Evolutionary conservation across 106 monocot genomes (phyloP).

Genomic region (Amphibolis antarctica): DNA sequence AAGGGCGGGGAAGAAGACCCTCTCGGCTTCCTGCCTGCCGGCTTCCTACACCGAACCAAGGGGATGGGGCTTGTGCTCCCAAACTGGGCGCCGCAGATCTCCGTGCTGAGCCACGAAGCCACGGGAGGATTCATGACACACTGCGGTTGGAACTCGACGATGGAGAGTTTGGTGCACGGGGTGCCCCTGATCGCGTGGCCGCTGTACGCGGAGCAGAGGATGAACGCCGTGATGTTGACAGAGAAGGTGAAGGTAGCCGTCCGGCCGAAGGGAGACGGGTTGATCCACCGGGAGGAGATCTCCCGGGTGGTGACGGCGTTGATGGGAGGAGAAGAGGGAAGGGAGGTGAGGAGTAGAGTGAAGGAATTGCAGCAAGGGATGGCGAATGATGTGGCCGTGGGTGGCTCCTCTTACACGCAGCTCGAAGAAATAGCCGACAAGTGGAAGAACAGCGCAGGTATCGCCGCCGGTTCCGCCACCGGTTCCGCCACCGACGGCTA

Average conservation of each 20-base stretch:
- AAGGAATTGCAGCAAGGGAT: conserved; percentile 12
- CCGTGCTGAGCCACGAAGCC: conserved; percentile 28
- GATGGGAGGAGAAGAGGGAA: conserved; percentile 27
- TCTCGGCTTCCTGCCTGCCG: conserved; percentile 5
- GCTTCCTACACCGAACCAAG: conserved; percentile 11
- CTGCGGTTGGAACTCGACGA: conserved; percentile 44
- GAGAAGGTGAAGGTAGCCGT: conserved; percentile 25
- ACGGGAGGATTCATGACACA: conserved; percentile 34
- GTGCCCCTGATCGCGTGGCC: conserved; percentile 59
- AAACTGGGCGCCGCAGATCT: conserved; percentile 44
- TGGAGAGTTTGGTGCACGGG: conserved; percentile 24
- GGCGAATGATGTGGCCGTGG: not conserved
- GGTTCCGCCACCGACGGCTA: no score
- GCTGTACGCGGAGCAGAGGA: conserved; percentile 46
- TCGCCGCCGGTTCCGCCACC: no score
- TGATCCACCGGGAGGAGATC: conserved; percentile 6
- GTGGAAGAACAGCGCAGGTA: conserved; percentile 19
- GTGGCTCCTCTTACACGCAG: conserved; percentile 3
- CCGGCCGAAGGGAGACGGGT: not conserved
- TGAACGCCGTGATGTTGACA: conserved; percentile 45
- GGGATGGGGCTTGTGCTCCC: conserved; percentile 26
- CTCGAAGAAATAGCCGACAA: conserved; percentile 3
- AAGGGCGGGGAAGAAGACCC: conserved; percentile 4
- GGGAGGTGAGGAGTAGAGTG: not conserved
- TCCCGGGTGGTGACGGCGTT: conserved; percentile 12